Base-by-base conservation (phyloP, 1,139 yeast genomes). In the Pichia sp. region DNA sequence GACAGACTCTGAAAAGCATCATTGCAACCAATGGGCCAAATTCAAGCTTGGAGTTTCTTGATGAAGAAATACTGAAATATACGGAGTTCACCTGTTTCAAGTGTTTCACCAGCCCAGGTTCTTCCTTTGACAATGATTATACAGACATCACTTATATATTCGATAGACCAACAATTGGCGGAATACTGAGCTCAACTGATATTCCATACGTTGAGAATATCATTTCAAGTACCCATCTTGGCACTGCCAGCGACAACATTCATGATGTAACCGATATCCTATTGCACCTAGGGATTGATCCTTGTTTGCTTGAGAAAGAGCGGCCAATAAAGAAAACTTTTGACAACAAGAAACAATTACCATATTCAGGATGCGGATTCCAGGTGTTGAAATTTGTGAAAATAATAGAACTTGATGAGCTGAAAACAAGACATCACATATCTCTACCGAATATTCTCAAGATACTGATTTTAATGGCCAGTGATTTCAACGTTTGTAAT, bases 371-470 rank as follows among this genome's bases (percentile, higher is more conserved):
- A 28, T 43, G 48, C 43, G 50, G 52, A 3, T 32, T 55, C 3
- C 57, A 55, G 39, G 45, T 52, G 4, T 31, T 48, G n/a, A 57
- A 55, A 38, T 41, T 53, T 36, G 44, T 44, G 3, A 46, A 50
- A 32, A 4, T 47, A 3, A 16, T 42, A 4, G 43, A 46, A 5
- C 16, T 31, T 16, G 23, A 31, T 8, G 33, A 31, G 7, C 10
- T 31, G 36, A 10, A 34, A n/a, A 34, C 26, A 16, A 34, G 6
- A 11, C 11, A n/a, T 6, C 11, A 6, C 11, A 34, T 31, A 31
- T 11, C 33, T 23, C 7, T 7, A 34, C 26, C 16, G 11, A 7
- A 34, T 7, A 34, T 34, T 10, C 7, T 34, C 6, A 34, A 34
- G 11, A 34, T 23, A 6, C 11, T 46, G 9, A 33, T 46, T 23